These are phyloP conservation scores for Microbotryum saponariae DNA, from an alignment of 1,284 basidiomycete genomes.

Conservation along the genomic window DNA sequence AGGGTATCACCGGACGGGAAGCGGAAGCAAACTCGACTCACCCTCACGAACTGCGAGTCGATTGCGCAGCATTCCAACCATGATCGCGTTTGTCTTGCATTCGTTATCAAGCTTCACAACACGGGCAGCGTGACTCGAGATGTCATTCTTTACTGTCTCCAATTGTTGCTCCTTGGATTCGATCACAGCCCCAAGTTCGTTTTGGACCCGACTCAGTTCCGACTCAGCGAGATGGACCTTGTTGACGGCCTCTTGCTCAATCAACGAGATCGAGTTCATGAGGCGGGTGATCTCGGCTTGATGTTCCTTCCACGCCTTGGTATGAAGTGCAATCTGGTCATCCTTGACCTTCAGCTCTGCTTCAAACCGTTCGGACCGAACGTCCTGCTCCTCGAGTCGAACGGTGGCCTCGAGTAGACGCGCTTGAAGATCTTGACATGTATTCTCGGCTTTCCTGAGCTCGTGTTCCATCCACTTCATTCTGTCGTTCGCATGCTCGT, in stretches of 20 bases:
- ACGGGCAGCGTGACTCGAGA: too few relatives aligned
- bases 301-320: conserved; percentile 3
- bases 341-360: conserved; percentile 1
- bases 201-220: neutral
- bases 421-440: too few relatives aligned
- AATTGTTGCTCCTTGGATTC: conserved; percentile 12
- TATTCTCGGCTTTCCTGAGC: too few relatives aligned
- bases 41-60: conserved; percentile 28
- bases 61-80: conserved; percentile 19
- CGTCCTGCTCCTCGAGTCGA: too few relatives aligned
- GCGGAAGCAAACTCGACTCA: neutral
- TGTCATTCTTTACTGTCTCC: conserved; percentile 5
- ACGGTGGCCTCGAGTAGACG: too few relatives aligned
- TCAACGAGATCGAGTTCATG: conserved; percentile 7
- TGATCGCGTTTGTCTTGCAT: conserved; percentile 4
- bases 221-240: neutral
- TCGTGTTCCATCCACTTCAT: too few relatives aligned
- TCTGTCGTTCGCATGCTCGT: too few relatives aligned
- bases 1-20: neutral
- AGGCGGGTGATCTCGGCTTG: conserved; percentile 8
- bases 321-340: conserved; percentile 6
- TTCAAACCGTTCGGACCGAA: neutral
- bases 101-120: conserved; percentile 7
- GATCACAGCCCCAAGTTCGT: conserved; percentile 1
- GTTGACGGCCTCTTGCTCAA: conserved; percentile 8